Base-by-base conservation (phyloP, 2,329 filamentous ascomycete genomes). In the Penicillium polonicum region DNA sequence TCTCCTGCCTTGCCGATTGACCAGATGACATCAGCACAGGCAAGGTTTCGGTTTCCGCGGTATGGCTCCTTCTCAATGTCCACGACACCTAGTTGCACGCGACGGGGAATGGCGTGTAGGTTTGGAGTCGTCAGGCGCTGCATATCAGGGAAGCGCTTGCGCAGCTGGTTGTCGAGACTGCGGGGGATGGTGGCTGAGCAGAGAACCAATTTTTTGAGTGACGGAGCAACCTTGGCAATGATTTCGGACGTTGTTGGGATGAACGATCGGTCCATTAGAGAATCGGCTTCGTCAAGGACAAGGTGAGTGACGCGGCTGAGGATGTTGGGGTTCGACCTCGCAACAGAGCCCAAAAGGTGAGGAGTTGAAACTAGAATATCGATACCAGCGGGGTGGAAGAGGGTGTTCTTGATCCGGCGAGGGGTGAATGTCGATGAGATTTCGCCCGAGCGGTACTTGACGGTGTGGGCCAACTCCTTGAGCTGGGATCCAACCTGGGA, bases 171-270 rank as follows among this genome's bases (percentile, higher is more conserved):
- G 78, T 99, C 94, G 19, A 99, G 84, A 65, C 90, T 90, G 63
- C 88, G 86, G 2, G 95, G 94, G 60, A 99, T 97, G 5, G 94
- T 99, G 51, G 94, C 94, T 4, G 93, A 97, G 80, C 94, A 99
- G 63, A 97, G 85, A 46, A 99, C 83, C 25, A 99, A 82, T 72
- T 96, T 90, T 70, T 91, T 85, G 46, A 97, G 78, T 0, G 91
- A 94, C 0, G 93, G 91, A 7, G 86, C 83, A 1, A 88, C 85
- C 58, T 89, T 88, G 69, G 96, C 90, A 62, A 99, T 83, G 64
- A 99, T 90, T 55, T 85, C 83, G 12, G 85, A 89, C 0, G 94
- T 97, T 25, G 88, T 87, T 1, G 91, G 88, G 4, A 89, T 84
- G 78, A 99, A 99, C 58, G 91, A 95, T 57, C 92, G 89, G 76